Evolutionary conservation across 2,329 filamentous ascomycete genomes (phyloP).

Genomic region (Fusarium lyarnte): DNA sequence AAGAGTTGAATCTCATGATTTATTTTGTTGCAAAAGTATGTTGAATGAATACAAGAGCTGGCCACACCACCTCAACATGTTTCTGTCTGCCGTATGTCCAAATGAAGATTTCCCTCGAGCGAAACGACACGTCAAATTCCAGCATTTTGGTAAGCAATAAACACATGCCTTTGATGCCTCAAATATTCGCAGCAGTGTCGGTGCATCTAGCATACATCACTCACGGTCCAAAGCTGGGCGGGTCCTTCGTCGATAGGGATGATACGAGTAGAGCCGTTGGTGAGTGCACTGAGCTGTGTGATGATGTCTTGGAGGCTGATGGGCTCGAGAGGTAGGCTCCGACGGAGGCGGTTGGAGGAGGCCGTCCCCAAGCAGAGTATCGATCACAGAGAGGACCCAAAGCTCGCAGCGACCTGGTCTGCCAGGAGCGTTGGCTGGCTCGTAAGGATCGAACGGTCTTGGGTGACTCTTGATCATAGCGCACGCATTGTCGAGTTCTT

Average conservation of each 20-base stretch:
- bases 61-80: background rate
- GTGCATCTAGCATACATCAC: background rate
- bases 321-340: background rate
- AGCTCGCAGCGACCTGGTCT: background rate
- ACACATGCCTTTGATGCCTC: background rate
- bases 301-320: slow-evolving; percentile 32
- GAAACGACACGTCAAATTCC: background rate
- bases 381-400: slow-evolving; percentile 21
- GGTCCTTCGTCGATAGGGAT: slow-evolving; percentile 34
- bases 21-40: slow-evolving; percentile 26
- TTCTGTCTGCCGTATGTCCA: background rate
- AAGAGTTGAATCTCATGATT: background rate
- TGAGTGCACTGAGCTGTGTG: slow-evolving; percentile 35
- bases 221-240: background rate
- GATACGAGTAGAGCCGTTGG: slow-evolving; percentile 35
- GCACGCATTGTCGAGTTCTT: slow-evolving; percentile 25
- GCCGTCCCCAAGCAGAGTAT: slow-evolving; percentile 13
- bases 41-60: slow-evolving; percentile 23
- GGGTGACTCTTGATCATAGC: slow-evolving; percentile 20
- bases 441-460: background rate
- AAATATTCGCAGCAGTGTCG: background rate
- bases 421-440: background rate
- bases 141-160: background rate
- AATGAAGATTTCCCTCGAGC: background rate
- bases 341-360: slow-evolving; percentile 26